Conservation (phyloP, 495 filamentous ascomycete genomes). For the Eremomyces bilateralis region DNA sequence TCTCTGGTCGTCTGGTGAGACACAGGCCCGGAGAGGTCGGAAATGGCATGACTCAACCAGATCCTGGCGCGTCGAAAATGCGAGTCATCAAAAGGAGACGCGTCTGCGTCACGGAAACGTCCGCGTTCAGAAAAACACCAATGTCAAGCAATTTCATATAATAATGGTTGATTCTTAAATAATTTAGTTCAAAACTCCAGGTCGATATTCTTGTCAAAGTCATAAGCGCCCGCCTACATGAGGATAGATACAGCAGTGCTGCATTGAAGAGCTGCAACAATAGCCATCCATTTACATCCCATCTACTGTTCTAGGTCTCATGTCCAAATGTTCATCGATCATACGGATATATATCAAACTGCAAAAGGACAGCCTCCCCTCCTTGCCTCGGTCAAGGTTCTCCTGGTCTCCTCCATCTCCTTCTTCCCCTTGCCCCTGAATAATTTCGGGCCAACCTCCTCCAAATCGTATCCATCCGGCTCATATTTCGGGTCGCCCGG, state of each 20-base stretch:
- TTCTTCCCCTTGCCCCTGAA: conserved; percentile 33
- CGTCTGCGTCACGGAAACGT: too few species aligned
- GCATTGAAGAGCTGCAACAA: background rate
- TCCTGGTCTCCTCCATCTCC: conserved; percentile 22
- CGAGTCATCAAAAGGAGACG: too few species aligned
- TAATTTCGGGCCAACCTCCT: conserved; percentile 34
- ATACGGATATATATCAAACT: background rate
- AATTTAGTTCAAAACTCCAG: too few species aligned
- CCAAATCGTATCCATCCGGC: conserved; percentile 34
- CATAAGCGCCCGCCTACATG: background rate
- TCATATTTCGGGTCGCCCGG: conserved; percentile 37
- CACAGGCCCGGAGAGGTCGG: too few species aligned
- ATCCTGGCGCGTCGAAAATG: too few species aligned
- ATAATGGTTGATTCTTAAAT: too few species aligned
- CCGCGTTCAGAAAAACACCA: too few species aligned
- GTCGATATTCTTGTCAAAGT: too few species aligned
- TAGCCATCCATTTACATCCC: background rate
- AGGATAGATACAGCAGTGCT: background rate
- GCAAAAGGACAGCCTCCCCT: conserved; percentile 33
- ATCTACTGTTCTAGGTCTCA: background rate
- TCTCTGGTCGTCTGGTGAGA: too few species aligned
- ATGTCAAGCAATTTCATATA: too few species aligned
- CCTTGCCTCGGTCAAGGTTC: conserved; percentile 18
- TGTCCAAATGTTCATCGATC: background rate
- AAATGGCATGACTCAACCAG: too few species aligned